phyloP scores from a whole-genome alignment of 2,329 filamentous ascomycete species.

The Calonectria pseudoreteaudii region DNA sequence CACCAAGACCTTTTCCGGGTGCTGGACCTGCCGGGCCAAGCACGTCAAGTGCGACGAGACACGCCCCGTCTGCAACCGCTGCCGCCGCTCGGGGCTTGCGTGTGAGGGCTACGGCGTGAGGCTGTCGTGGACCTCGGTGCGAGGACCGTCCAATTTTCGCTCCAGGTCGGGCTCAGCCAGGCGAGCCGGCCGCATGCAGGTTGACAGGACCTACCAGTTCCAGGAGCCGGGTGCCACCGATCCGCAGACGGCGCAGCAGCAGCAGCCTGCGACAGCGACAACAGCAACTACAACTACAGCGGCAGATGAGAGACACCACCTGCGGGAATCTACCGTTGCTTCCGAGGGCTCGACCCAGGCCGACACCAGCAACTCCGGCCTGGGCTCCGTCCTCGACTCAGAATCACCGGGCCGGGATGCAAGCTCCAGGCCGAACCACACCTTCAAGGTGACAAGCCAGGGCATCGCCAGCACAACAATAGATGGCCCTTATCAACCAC shows the following conservation, averaged over 20 bases:
- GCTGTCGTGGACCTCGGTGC: slow-evolving; percentile 41
- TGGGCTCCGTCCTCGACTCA: not conserved
- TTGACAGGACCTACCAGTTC: slow-evolving; percentile 5
- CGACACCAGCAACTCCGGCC: not conserved
- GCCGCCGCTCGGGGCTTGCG: slow-evolving; percentile 29
- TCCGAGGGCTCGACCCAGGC: slow-evolving; percentile 4
- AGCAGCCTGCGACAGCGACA: not conserved
- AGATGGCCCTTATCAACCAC: slow-evolving; percentile 2
- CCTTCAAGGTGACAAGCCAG: slow-evolving; percentile 34
- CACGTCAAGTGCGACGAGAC: slow-evolving; percentile 45
- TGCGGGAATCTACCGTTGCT: slow-evolving; percentile 5
- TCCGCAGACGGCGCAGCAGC: slow-evolving; percentile 2
- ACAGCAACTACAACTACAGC: not conserved
- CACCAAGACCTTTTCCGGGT: slow-evolving; percentile 42
- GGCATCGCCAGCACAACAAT: slow-evolving; percentile 21
- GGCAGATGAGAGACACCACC: not conserved
- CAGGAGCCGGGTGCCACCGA: not conserved
- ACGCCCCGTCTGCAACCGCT: slow-evolving; percentile 35
- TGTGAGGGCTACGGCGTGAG: slow-evolving; percentile 41
- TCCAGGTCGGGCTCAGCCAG: slow-evolving; percentile 6
- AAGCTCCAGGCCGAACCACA: slow-evolving; percentile 33
- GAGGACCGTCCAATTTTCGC: slow-evolving; percentile 36
- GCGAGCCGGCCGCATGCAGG: slow-evolving; percentile 21
- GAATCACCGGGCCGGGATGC: slow-evolving; percentile 21
- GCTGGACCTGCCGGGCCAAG: slow-evolving; percentile 42